Evolutionary conservation across 2,329 filamentous ascomycete genomes (phyloP).

Genomic region (Sarocladiaceae sp.): DNA sequence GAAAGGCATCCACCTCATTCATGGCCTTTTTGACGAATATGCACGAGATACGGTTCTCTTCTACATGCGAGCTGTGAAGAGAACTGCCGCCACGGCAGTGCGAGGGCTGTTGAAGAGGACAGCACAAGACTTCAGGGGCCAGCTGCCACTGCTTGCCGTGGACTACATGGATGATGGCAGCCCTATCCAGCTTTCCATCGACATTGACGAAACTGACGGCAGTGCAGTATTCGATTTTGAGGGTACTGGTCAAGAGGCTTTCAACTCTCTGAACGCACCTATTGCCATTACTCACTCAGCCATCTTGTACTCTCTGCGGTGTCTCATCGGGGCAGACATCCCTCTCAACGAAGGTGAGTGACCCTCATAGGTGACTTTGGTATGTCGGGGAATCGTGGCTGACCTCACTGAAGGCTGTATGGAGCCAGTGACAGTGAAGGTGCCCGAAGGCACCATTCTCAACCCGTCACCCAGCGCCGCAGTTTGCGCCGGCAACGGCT

Average conservation of each 20-base stretch:
- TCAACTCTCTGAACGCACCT: constrained; percentile 28
- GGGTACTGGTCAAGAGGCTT: constrained; percentile 24
- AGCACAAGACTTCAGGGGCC: constrained; percentile 23
- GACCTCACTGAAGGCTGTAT: no score
- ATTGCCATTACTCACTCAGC: constrained; percentile 38
- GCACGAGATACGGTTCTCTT: constrained; percentile 70
- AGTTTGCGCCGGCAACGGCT: constrained; percentile 76
- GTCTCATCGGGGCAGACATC: constrained; percentile 74
- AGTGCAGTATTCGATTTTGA: constrained; percentile 60
- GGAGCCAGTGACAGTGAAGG: constrained; percentile 66
- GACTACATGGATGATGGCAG: constrained; percentile 81
- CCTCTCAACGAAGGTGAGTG: constrained; percentile 88
- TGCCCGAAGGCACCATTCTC: constrained; percentile 67
- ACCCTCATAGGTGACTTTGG: no score
- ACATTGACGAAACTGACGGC: constrained; percentile 66
- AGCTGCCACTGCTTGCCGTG: constrained; percentile 20
- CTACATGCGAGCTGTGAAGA: constrained; percentile 78
- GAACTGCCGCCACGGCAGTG: constrained; percentile 72
- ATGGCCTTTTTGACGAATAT: constrained; percentile 69
- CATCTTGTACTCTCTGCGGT: constrained; percentile 80
- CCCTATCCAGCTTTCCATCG: constrained; percentile 67
- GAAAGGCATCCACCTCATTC: constrained; percentile 74
- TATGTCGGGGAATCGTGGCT: no score
- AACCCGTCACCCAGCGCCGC: constrained; percentile 70
- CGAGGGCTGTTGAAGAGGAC: constrained; percentile 66